A percentile compares a stretch with the other conserved stretches of the same genome.
Conservation (phyloP, 306 rosid species). For the Calophaca sinica region DNA sequence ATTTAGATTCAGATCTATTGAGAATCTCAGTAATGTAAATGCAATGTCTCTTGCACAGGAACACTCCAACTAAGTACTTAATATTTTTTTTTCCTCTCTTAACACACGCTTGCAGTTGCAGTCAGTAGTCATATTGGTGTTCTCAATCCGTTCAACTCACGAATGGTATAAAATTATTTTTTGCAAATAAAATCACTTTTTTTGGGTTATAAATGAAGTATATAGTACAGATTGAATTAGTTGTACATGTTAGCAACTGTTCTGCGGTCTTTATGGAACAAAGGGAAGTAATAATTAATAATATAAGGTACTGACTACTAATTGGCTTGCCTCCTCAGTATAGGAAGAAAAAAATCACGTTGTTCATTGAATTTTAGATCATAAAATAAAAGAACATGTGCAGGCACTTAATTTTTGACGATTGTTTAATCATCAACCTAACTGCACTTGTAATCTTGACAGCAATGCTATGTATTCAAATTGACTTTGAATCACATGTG, state of each 20-base stretch:
- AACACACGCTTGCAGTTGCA: conserved; percentile 36
- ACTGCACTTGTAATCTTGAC: conserved; percentile 41
- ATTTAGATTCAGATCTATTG: conserved; percentile 51
- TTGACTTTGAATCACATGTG: conserved; percentile 49
- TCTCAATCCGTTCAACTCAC: conserved; percentile 27
- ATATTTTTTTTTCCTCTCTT: conserved; percentile 14
- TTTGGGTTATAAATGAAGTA: conserved; percentile 22
- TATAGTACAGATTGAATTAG: conserved; percentile 12
- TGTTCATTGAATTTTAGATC: conserved; percentile 46
- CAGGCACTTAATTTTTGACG: conserved; percentile 17
- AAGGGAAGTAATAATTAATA: conserved; percentile 21
- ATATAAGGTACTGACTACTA: neutral
- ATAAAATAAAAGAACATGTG: conserved; percentile 46
- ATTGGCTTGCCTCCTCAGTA: conserved; percentile 36
- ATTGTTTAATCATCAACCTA: conserved; percentile 37
- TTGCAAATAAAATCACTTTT: conserved; percentile 17
- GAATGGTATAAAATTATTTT: conserved; percentile 35
- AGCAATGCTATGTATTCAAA: conserved; percentile 36
- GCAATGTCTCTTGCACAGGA: conserved; percentile 43
- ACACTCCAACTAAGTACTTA: conserved; percentile 48
- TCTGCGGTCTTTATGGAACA: conserved; percentile 21
- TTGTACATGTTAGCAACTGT: conserved; percentile 26
- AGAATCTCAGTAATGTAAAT: conserved; percentile 39
- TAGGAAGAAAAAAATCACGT: conserved; percentile 47
- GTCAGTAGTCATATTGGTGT: conserved; percentile 28